A percentile compares a stretch with the other conserved stretches of the same genome.
Conservation (phyloP, 441 rosid species). For the Codiaeum variegatum region DNA sequence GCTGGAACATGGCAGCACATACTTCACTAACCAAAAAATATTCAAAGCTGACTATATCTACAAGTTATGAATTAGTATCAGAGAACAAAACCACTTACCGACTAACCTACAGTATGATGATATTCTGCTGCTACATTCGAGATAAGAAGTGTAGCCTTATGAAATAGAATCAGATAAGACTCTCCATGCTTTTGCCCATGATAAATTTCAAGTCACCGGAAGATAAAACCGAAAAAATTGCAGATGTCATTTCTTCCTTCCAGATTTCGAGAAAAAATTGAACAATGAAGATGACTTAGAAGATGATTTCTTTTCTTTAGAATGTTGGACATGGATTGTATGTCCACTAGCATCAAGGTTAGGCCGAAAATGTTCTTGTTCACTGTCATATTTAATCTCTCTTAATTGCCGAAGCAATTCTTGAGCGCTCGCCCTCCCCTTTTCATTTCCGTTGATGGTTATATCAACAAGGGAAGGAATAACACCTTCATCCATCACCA, state of each 20-base stretch:
- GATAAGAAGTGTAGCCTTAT: neutral
- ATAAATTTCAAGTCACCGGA: conserved; percentile 2
- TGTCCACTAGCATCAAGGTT: conserved; percentile 22
- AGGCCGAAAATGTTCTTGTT: conserved; percentile 24
- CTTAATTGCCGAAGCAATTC: conserved; percentile 69
- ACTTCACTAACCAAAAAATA: conserved; percentile 5
- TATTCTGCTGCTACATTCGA: conserved; percentile 13
- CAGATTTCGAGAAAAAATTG: conserved; percentile 24
- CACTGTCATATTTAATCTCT: conserved; percentile 27
- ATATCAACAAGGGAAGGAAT: conserved; percentile 53
- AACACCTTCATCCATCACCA: conserved; percentile 63
- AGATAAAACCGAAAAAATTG: neutral
- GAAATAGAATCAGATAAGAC: neutral
- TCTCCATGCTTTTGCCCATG: conserved; percentile 1
- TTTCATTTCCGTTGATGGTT: conserved; percentile 59
- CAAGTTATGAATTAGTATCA: conserved; percentile 5
- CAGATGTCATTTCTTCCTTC: conserved; percentile 31
- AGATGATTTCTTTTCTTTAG: conserved; percentile 33
- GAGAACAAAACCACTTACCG: conserved; percentile 12
- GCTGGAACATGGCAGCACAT: conserved; percentile 16
- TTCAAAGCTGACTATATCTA: conserved; percentile 14
- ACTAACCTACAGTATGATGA: conserved; percentile 7
- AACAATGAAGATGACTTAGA: conserved; percentile 38
- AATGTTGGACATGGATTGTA: conserved; percentile 13
- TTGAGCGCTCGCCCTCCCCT: conserved; percentile 48